Percentiles rank a stretch among this genome's conserved stretches.
Conservation (phyloP, 78 protist species). For the Dictyostelium discoideum region DNA sequence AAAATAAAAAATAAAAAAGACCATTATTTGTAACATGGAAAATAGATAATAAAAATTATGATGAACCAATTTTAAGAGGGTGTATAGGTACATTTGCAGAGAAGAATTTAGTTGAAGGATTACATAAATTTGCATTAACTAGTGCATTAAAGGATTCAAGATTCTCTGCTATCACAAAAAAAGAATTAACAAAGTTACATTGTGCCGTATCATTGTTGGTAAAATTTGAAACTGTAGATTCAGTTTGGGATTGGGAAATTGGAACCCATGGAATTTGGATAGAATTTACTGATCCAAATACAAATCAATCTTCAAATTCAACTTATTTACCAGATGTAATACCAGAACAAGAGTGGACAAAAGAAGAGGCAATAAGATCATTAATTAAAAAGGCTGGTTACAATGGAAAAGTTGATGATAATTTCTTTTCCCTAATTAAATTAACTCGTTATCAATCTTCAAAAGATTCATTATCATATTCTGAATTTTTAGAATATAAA, state of each 20-base stretch:
- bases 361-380: slow-evolving; percentile 68
- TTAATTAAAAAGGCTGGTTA: slow-evolving; percentile 81
- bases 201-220: slow-evolving; percentile 71
- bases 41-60: background rate
- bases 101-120: slow-evolving; percentile 37
- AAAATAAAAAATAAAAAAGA: background rate
- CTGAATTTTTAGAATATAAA: slow-evolving; percentile 7
- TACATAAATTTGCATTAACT: slow-evolving; percentile 64
- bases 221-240: slow-evolving; percentile 65
- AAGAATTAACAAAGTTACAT: slow-evolving; percentile 51
- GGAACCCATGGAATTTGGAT: slow-evolving; percentile 85
- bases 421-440: background rate
- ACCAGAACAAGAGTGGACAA: slow-evolving; percentile 82
- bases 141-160: slow-evolving; percentile 76
- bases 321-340: slow-evolving; percentile 85
- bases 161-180: slow-evolving; percentile 54
- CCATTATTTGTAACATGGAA: slow-evolving; percentile 89
- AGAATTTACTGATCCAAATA: slow-evolving; percentile 45
- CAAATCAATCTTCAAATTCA: background rate
- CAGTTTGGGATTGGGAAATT: slow-evolving; percentile 80
- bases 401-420: slow-evolving; percentile 33
- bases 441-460: slow-evolving; percentile 82
- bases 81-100: slow-evolving; percentile 84
- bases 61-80: slow-evolving; percentile 67
- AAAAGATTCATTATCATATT: slow-evolving; percentile 23